Evolutionary conservation across 2,329 filamentous ascomycete genomes (phyloP).

Genomic region (Neofusicoccum umdonicola): DNA sequence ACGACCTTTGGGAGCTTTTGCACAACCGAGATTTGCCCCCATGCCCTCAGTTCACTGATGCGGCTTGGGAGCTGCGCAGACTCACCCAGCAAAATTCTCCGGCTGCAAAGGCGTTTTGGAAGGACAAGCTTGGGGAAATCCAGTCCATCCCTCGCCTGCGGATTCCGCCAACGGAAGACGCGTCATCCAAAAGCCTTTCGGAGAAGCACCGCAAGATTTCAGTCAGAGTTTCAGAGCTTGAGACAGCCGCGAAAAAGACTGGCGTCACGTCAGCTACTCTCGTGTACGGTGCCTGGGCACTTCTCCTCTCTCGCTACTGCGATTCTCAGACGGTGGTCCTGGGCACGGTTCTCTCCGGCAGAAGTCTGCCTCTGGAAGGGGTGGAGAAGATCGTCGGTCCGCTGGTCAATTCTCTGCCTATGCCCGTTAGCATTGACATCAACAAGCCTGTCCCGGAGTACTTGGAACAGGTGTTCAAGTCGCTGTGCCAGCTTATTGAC

Average conservation of each 20-base stretch:
- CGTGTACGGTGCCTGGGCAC: conserved; percentile 39
- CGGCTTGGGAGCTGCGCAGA: background rate
- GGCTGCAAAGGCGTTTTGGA: background rate
- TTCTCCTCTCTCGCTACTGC: conserved; percentile 31
- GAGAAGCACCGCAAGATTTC: background rate
- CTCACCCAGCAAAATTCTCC: background rate
- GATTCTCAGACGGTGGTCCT: conserved; percentile 34
- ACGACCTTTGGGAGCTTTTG: background rate
- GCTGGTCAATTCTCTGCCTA: conserved; percentile 28
- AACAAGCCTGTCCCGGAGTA: background rate
- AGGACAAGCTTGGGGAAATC: background rate
- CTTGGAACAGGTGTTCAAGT: background rate
- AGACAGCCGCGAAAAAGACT: background rate
- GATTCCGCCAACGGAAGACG: background rate
- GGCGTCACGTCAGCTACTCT: conserved; percentile 21
- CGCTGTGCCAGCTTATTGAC: conserved; percentile 2
- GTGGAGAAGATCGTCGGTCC: conserved; percentile 34
- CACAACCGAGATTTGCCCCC: background rate
- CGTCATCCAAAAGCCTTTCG: background rate
- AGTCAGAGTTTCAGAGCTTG: background rate
- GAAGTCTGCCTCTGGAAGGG: conserved; percentile 32
- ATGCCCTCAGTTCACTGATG: background rate
- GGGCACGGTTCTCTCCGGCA: conserved; percentile 37
- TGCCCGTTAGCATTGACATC: background rate
- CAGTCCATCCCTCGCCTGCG: conserved; percentile 6